These are phyloP conservation scores for Silene vulgaris DNA, from an alignment of 179 eudicot genomes.

Conservation along the genomic window DNA sequence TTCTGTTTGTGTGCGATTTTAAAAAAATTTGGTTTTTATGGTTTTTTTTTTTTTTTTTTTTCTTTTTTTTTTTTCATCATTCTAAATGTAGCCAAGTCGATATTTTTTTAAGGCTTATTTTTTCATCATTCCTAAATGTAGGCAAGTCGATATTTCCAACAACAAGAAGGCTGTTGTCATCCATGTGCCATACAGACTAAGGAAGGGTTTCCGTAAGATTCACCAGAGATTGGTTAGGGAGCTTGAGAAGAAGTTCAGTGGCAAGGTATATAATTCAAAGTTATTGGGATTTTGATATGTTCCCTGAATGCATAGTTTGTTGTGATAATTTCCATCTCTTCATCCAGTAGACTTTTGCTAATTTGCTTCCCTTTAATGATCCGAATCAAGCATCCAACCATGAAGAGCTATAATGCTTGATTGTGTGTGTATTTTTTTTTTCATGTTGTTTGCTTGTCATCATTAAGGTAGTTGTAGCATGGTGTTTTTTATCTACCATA, in stretches of 20 bases:
- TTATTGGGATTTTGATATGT: not conserved
- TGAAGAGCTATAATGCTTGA: not conserved
- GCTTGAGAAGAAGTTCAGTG: conserved; percentile 55
- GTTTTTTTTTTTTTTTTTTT: too few relatives aligned
- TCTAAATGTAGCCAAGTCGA: too few relatives aligned
- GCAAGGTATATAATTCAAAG: conserved; percentile 26
- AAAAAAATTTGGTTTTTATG: too few relatives aligned
- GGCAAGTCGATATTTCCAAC: conserved; percentile 45
- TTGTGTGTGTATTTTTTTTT: not conserved
- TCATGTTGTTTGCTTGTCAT: not conserved
- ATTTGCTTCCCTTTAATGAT: not conserved
- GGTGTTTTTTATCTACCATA: not conserved
- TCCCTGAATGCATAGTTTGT: not conserved
- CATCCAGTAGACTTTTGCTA: not conserved
- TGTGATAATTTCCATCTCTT: not conserved
- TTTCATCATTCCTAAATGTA: conserved; percentile 13
- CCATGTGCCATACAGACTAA: conserved; percentile 49
- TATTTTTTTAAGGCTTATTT: not conserved
- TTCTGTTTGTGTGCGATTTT: too few relatives aligned
- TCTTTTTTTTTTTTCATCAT: too few relatives aligned
- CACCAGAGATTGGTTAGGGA: conserved; percentile 41
- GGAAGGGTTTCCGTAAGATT: conserved; percentile 41
- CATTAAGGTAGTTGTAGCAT: not conserved
- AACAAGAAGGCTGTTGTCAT: conserved; percentile 43
- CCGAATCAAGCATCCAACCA: not conserved